Conservation (phyloP, 805 yeast genomes). For the Suhomyces sp. region DNA sequence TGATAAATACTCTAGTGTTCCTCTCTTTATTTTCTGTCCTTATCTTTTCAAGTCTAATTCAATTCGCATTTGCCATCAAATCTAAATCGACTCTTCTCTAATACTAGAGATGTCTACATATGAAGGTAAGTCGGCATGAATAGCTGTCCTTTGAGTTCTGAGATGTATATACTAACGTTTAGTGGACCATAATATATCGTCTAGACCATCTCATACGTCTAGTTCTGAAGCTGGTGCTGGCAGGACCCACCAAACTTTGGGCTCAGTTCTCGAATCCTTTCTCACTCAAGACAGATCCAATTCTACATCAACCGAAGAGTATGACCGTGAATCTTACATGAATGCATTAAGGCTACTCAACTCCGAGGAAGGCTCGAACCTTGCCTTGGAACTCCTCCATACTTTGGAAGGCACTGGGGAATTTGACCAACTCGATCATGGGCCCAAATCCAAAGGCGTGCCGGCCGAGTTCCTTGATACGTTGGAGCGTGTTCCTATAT, state of each 20-base stretch:
- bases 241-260: slow-evolving; percentile 27
- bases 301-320: slow-evolving; percentile 7
- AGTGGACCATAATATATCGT: slow-evolving; percentile 40
- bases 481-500: slow-evolving; percentile 59
- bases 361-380: slow-evolving; percentile 28
- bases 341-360: slow-evolving; percentile 30
- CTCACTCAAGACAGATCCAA: slow-evolving; percentile 15
- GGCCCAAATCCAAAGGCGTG: slow-evolving; percentile 46
- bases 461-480: slow-evolving; percentile 69
- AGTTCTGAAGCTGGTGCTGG: slow-evolving; percentile 22
- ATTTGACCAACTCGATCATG: slow-evolving; percentile 4
- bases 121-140: slow-evolving; percentile 36
- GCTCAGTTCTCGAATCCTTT: slow-evolving; percentile 34
- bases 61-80: slow-evolving; percentile 1
- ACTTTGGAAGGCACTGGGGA: slow-evolving; percentile 15
- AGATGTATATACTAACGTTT: not conserved
- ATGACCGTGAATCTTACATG: slow-evolving; percentile 23
- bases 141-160: not conserved
- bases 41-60: not conserved
- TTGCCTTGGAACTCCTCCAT: slow-evolving; percentile 27
- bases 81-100: not conserved
- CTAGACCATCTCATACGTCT: slow-evolving; percentile 23
- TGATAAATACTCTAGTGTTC: not conserved
- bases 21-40: not conserved
- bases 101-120: slow-evolving; percentile 35